Percentiles rank a stretch among this genome's conserved stretches.
These are phyloP conservation scores for Williopsis jadinii DNA, from an alignment of 1,139 yeast species.

Conservation along the genomic window DNA sequence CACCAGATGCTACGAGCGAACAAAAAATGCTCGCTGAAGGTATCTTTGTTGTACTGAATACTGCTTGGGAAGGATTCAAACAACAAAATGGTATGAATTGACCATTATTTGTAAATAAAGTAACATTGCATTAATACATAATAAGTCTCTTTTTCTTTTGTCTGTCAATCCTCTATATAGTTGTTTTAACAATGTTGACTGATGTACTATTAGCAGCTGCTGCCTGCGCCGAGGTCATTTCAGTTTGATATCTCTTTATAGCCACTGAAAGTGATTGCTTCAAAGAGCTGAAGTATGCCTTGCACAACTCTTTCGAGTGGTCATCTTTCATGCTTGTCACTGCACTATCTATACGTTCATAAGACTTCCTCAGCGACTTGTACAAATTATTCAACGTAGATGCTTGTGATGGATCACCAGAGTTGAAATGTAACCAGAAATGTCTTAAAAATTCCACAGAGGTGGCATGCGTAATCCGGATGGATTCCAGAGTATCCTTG, in stretches of 20 bases:
- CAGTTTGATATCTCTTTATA: conserved; percentile 29
- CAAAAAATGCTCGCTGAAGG: conserved; percentile 80
- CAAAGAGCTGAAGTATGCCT: conserved; percentile 30
- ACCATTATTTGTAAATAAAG: no score
- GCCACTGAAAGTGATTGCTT: conserved; percentile 33
- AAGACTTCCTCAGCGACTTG: conserved; percentile 39
- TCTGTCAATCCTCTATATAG: no score
- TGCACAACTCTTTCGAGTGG: conserved; percentile 22
- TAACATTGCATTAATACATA: no score
- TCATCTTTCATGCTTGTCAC: conserved; percentile 23
- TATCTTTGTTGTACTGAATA: conserved; percentile 75
- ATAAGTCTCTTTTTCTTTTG: no score
- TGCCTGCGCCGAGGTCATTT: conserved; percentile 5
- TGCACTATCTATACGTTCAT: conserved; percentile 36
- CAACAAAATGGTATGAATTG: conserved; percentile 37
- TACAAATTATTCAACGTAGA: conserved; percentile 38
- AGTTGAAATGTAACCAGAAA: conserved; percentile 58
- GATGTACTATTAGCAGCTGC: background rate
- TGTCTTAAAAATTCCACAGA: conserved; percentile 65
- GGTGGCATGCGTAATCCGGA: conserved; percentile 53
- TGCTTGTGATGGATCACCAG: conserved; percentile 49
- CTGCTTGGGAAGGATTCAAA: conserved; percentile 89
- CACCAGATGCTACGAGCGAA: conserved; percentile 45
- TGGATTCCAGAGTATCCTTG: conserved; percentile 29
- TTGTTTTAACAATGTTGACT: background rate